Base-by-base conservation (phyloP, 2,329 filamentous ascomycete genomes). In the Ceratocystis smalleyi region DNA sequence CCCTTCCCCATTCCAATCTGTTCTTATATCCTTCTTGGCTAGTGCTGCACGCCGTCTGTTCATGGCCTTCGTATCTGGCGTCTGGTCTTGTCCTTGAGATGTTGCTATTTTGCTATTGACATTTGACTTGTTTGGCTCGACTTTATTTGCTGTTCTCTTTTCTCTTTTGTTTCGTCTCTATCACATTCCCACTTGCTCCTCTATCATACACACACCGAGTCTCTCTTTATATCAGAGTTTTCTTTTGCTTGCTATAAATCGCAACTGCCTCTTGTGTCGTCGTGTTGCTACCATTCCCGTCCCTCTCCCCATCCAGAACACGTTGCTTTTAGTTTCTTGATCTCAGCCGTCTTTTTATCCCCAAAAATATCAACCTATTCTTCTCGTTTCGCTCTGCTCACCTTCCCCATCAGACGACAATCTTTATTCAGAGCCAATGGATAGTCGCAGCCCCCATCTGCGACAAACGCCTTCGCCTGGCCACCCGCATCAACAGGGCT, bases 401-500 rank as follows among this genome's bases (percentile, higher is more conserved):
- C n/a, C 10, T 5, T 19, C 43, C 19, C 30, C 55, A 40, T 63
- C 66, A 79, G 81, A 84, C 76, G 79, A 84, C 76, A 77, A 82
- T 69, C 82, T 83, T 70, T 83, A 83, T 76, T 78, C 81, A 73
- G 78, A 77, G 68, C 77, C 75, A 66, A 85, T 85, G 83, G 80
- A 83, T 71, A 77, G 75, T 69, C 73, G 75, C 66, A 70, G 64
- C n/a, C 69, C 45, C 71, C 51, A 30, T 10, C 70, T 64, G 80
- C 78, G 81, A 73, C 83, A 86, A 69, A 83, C 88, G 65, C 88
- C 89, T 63, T 94, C 89, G 59, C 89, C 89, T 43, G 86, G 84
- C 60, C 86, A 89, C 69, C 88, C 87, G 32, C 76, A 87, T 17
- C 83, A 83, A 66, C 83, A 86, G 69, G 83, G 85, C 68, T 95